These are phyloP conservation scores for Metschnikowia aberdeeniae DNA, from an alignment of 805 yeast genomes.

Conservation along the genomic window DNA sequence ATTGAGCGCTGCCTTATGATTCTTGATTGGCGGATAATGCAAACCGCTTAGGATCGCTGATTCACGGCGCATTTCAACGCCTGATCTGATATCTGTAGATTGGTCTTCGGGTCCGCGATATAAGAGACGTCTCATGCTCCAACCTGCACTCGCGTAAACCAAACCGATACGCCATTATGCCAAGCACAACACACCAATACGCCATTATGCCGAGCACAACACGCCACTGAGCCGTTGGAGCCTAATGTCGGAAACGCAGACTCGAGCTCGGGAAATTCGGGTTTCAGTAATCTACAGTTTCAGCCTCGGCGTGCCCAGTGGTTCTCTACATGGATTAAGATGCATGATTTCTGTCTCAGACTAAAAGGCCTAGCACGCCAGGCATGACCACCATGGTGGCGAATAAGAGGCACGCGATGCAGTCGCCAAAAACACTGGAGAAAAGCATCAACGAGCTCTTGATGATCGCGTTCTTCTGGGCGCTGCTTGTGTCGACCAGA, in stretches of 20 bases:
- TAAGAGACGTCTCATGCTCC: neutral
- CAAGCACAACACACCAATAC: too few relatives aligned
- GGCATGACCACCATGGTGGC: conserved; percentile 14
- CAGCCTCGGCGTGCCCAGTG: too few relatives aligned
- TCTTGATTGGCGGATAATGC: conserved; percentile 1
- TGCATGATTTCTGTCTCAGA: neutral
- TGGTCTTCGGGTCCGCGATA: neutral
- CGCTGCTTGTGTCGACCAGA: neutral
- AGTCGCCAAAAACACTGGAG: conserved; percentile 6
- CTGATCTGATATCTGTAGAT: neutral
- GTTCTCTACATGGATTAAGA: neutral
- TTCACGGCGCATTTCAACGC: neutral
- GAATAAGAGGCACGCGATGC: conserved; percentile 10
- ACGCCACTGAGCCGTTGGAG: too few relatives aligned
- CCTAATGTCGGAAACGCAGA: too few relatives aligned
- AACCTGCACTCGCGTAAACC: neutral
- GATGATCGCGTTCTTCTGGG: conserved; percentile 1
- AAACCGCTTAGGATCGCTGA: neutral
- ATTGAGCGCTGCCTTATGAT: neutral
- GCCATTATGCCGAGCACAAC: too few relatives aligned
- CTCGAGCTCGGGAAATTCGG: too few relatives aligned
- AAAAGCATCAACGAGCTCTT: conserved; percentile 3
- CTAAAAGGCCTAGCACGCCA: conserved; percentile 3
- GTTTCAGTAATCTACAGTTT: too few relatives aligned
- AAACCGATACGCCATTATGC: too few relatives aligned